Evolutionary conservation across 768 basidiomycete genomes (phyloP).

Genomic region (Paxillus rubicundulus): DNA sequence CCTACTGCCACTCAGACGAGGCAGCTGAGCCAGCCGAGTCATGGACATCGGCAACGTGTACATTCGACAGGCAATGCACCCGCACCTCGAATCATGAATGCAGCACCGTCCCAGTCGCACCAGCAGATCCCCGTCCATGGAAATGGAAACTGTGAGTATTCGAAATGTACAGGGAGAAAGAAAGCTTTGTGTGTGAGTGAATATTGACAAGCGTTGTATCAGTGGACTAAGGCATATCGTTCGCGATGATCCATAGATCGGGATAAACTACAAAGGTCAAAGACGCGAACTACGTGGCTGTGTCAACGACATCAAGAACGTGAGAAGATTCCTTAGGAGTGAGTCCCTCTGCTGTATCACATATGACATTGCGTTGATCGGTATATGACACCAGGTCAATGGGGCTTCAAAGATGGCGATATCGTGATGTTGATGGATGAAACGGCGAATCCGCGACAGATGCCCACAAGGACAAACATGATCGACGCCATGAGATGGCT

Average conservation of each 20-base stretch:
- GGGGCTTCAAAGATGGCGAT: conserved; percentile 50
- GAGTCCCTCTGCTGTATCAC: conserved; percentile 13
- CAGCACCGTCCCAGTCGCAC: conserved; percentile 4
- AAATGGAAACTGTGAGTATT: conserved; percentile 40
- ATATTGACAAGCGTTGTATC: not conserved
- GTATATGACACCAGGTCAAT: conserved; percentile 32
- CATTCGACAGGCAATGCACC: conserved; percentile 17
- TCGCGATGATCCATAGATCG: conserved; percentile 48
- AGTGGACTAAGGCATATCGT: not conserved
- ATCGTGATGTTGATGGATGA: conserved; percentile 58
- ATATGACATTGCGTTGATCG: not conserved
- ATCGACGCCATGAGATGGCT: conserved; percentile 64
- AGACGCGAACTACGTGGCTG: conserved; percentile 67
- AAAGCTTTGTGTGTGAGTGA: conserved; percentile 47
- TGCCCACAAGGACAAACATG: conserved; percentile 55
- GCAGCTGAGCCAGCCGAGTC: conserved; percentile 6
- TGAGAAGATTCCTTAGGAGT: conserved; percentile 67
- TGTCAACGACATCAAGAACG: conserved; percentile 75
- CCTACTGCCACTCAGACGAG: conserved; percentile 1
- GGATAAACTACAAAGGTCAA: conserved; percentile 75
- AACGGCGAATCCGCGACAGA: conserved; percentile 38
- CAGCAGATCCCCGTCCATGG: not conserved
- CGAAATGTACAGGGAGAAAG: conserved; percentile 48
- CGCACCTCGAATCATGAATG: not conserved
- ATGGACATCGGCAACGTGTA: conserved; percentile 20